Evolutionary conservation across 1,284 basidiomycete genomes (phyloP), one percentile per base, ranked within the genome.

Genomic region (Hymenochaete sp.): DNA sequence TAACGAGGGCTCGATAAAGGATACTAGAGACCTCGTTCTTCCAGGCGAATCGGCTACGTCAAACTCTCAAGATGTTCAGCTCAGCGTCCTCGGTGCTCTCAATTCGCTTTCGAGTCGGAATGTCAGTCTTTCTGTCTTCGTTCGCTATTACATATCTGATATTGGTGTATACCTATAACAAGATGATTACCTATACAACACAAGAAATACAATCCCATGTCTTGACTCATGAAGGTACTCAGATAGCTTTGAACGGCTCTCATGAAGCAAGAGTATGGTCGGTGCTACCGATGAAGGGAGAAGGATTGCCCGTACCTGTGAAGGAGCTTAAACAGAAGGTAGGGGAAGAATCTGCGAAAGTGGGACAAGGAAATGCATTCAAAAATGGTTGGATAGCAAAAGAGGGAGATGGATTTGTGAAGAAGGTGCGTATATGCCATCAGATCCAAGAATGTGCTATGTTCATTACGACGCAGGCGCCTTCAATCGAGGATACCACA

Each of bases 331-430:
- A 87, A 66, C 73, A 75, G 54, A 63, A 67, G 45, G 74, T 96
- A 8, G 92, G 92, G 8, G 81, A 85, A 47, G 90, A 93, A 55
- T 75, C 77, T 4, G 80, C 87, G 14, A 95, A 93, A 68, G 75
- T 86, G 51, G 96, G 96, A 2, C 96, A 98, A 65, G 84, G 85
- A 22, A 79, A 88, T 53, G 96, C 95, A 18, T 97, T 99, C 77
- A 96, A 93, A 69, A 95, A 89, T 59, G 90, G 88, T 54, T 98
- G 96, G 93, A 92, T 98, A 53, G 75, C 73, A 24, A 98, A 98
- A 65, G 87, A 95, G 53, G 89, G 88, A 3, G 77, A 80, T 53
- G 89, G 91, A 16, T 80, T 97, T 50, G 80, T 97, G 44, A 85
- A 86, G 65, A 69, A 82, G 50, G 91, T 45, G 26, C 29, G 22